Conservation (phyloP, 345 rosid genomes). For the Raphanus raphanistrum region DNA sequence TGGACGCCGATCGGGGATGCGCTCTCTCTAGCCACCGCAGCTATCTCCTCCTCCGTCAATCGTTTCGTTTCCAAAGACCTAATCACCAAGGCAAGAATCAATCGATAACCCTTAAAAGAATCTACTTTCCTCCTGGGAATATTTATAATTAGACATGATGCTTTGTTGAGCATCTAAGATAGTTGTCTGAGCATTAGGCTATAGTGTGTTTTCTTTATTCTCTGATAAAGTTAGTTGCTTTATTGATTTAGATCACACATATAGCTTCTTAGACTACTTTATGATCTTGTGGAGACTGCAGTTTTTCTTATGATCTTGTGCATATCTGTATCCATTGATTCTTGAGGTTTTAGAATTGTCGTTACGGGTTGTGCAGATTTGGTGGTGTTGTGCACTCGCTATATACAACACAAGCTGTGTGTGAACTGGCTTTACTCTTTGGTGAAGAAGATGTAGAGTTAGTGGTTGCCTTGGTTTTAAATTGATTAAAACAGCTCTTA, state of each 20-base stretch:
- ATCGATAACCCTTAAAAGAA: neutral
- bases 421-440: no score
- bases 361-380: no score
- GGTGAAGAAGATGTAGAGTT: no score
- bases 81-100: slow-evolving; percentile 52
- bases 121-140: neutral
- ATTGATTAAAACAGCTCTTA: no score
- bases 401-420: no score
- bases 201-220: neutral
- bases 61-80: slow-evolving; percentile 66
- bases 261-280: neutral
- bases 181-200: neutral
- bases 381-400: no score
- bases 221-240: neutral
- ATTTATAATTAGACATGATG: neutral
- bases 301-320: no score
- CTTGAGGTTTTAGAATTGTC: no score
- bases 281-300: neutral
- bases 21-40: slow-evolving; percentile 7
- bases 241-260: neutral
- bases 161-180: neutral
- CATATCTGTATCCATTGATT: no score
- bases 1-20: no score
- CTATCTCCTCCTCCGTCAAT: slow-evolving; percentile 57
- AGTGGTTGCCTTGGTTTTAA: no score